These are phyloP conservation scores for Penicillium rolfsii DNA, from an alignment of 2,329 filamentous ascomycete species.

Conservation along the genomic window DNA sequence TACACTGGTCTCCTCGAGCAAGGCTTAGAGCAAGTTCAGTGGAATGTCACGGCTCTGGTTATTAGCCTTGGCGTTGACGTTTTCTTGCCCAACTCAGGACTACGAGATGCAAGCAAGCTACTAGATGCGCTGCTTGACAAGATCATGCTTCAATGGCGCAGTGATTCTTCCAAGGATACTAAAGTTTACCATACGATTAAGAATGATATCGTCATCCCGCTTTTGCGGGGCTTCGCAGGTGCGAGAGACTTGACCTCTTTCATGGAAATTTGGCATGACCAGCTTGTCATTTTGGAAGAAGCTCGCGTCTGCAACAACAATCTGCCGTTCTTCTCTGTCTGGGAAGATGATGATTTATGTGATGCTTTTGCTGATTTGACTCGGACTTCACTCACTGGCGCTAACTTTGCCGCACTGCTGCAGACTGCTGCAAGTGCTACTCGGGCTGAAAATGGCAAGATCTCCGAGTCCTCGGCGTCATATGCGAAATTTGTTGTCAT, in stretches of 20 bases:
- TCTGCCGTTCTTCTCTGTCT: conserved; percentile 40
- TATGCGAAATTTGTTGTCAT: conserved; percentile 43
- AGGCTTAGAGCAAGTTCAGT: conserved; percentile 39
- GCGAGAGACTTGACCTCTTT: conserved; percentile 48
- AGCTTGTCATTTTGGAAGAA: conserved; percentile 43
- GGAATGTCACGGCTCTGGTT: conserved; percentile 47
- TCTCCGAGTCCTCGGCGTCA: conserved; percentile 32
- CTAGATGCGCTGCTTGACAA: conserved; percentile 43
- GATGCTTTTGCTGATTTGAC: conserved; percentile 41
- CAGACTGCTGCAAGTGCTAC: conserved; percentile 36
- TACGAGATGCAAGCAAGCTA: conserved; percentile 41
- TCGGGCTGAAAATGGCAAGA: conserved; percentile 31
- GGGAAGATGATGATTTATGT: conserved; percentile 52
- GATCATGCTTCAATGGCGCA: conserved; percentile 39
- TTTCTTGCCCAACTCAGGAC: conserved; percentile 49
- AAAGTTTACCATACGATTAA: conserved; percentile 42
- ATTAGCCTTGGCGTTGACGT: conserved; percentile 48
- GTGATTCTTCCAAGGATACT: conserved; percentile 13
- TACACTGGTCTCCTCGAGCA: conserved; percentile 47
- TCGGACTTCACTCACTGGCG: conserved; percentile 36
- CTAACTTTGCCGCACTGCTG: conserved; percentile 36
- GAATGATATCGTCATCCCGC: conserved; percentile 42
- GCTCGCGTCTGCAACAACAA: conserved; percentile 31
- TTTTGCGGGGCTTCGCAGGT: conserved; percentile 45
- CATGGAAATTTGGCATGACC: conserved; percentile 45